Percentiles rank a stretch among this genome's conserved stretches.
phyloP scores from a whole-genome alignment of 2,329 filamentous ascomycete species.

The Nothopassalora personata region DNA sequence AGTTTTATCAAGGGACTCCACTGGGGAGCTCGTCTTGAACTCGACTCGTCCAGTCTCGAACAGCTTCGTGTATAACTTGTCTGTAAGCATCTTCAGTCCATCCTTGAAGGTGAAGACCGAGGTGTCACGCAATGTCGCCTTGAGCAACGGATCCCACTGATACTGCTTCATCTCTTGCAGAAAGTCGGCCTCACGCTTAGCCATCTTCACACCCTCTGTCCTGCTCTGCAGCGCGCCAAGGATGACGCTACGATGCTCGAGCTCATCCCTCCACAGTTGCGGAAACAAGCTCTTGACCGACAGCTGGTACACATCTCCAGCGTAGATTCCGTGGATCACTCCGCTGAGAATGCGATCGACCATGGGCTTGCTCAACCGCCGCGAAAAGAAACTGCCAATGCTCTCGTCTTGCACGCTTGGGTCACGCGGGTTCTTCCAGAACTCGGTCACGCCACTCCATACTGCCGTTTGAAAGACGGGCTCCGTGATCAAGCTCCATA shows the following conservation, averaged over 20 bases:
- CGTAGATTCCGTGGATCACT: conserved; percentile 80
- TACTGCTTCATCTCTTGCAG: conserved; percentile 31
- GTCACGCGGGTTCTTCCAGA: conserved; percentile 24
- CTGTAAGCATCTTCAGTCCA: conserved; percentile 38
- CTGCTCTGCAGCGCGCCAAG: conserved; percentile 27
- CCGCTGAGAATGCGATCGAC: conserved; percentile 72
- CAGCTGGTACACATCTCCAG: conserved; percentile 76
- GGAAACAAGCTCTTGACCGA: conserved; percentile 64
- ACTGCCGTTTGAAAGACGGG: conserved; percentile 51
- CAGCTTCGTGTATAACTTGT: conserved; percentile 34
- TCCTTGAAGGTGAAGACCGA: conserved; percentile 43
- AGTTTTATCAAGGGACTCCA: conserved; percentile 43
- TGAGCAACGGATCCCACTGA: conserved; percentile 32
- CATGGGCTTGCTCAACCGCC: conserved; percentile 50
- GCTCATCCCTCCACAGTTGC: conserved; percentile 46
- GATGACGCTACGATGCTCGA: conserved; percentile 37
- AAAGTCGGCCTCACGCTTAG: conserved; percentile 31
- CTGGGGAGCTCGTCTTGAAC: conserved; percentile 36
- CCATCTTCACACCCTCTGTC: conserved; percentile 32
- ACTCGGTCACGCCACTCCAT: conserved; percentile 34
- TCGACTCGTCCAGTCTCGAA: conserved; percentile 36
- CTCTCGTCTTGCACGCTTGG: conserved; percentile 58
- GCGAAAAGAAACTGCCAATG: conserved; percentile 60
- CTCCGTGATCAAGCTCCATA: conserved; percentile 39
- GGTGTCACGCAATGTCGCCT: conserved; percentile 29